phyloP scores from a whole-genome alignment of 805 yeast genomes.

The Crinitomyces ghanaensis region DNA sequence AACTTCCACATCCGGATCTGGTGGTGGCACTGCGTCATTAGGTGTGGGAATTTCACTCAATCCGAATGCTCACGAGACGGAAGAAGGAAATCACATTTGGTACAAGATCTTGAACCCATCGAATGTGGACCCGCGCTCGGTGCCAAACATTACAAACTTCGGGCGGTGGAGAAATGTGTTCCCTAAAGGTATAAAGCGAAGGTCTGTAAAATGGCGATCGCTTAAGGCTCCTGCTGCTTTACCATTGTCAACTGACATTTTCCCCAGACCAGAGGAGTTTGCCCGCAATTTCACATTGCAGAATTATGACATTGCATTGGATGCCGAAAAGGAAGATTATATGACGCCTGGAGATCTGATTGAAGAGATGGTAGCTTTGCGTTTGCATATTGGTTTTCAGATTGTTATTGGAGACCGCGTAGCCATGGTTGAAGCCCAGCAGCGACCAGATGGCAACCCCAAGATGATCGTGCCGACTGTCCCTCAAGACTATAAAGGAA shows the following conservation, averaged over 20 bases:
- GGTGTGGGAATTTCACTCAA: no score
- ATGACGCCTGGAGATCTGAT: conserved; percentile 51
- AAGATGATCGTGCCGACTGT: conserved; percentile 47
- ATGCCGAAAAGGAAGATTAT: conserved; percentile 41
- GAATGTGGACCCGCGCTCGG: conserved; percentile 42
- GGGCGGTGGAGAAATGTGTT: conserved; percentile 91
- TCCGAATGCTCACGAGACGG: conserved; percentile 4
- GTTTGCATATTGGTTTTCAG: conserved; percentile 83
- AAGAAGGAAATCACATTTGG: conserved; percentile 34
- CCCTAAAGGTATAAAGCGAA: conserved; percentile 56
- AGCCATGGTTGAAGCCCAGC: conserved; percentile 48
- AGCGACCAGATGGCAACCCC: conserved; percentile 45
- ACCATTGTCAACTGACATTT: conserved; percentile 69
- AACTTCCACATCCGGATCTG: no score
- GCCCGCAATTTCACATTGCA: conserved; percentile 65
- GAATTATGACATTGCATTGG: conserved; percentile 66
- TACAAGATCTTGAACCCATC: conserved; percentile 70
- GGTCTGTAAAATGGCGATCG: conserved; percentile 83
- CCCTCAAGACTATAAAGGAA: conserved; percentile 35
- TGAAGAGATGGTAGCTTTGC: conserved; percentile 75
- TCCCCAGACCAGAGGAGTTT: conserved; percentile 60
- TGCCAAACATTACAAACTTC: conserved; percentile 45
- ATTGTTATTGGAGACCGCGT: conserved; percentile 68
- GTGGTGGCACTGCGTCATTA: no score
- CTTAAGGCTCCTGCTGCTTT: conserved; percentile 87